Conservation (phyloP, 2,329 filamentous ascomycete genomes). For the Ilyonectria robusta region DNA sequence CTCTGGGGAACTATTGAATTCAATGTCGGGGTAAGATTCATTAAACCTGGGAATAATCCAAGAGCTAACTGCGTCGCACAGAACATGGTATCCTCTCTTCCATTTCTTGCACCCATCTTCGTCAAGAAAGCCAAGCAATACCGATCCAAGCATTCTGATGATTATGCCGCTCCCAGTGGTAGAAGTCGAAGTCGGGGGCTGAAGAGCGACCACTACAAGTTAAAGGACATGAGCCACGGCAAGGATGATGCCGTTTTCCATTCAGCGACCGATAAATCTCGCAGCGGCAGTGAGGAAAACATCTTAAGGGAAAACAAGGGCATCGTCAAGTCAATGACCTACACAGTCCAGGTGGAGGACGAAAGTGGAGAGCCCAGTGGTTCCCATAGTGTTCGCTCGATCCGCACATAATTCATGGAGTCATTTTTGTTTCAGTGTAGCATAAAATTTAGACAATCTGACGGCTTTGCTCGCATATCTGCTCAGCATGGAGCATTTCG, state of each 20-base stretch:
- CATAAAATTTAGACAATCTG: neutral
- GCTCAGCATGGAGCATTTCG: neutral
- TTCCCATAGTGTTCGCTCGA: conserved; percentile 2
- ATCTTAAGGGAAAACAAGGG: conserved; percentile 53
- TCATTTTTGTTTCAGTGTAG: neutral
- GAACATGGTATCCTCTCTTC: conserved; percentile 64
- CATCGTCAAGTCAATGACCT: conserved; percentile 60
- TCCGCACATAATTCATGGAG: neutral
- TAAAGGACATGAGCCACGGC: conserved; percentile 55
- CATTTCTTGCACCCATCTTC: conserved; percentile 61
- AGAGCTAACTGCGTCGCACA: conserved; percentile 34
- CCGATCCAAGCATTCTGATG: conserved; percentile 54
- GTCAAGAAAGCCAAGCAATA: conserved; percentile 60
- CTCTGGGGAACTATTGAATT: conserved; percentile 71
- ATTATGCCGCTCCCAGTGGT: conserved; percentile 48
- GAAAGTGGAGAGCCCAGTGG: conserved; percentile 14
- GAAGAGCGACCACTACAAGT: conserved; percentile 54
- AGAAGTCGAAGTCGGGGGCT: conserved; percentile 43
- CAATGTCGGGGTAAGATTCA: conserved; percentile 65
- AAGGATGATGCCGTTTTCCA: conserved; percentile 51
- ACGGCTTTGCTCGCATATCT: neutral
- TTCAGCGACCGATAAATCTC: conserved; percentile 43
- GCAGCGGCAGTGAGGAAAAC: conserved; percentile 56
- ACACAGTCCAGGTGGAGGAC: conserved; percentile 57
- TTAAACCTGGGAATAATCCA: neutral